Base-by-base conservation (phyloP, 2,329 filamentous ascomycete genomes). In the Ophiostoma fasciatum region DNA sequence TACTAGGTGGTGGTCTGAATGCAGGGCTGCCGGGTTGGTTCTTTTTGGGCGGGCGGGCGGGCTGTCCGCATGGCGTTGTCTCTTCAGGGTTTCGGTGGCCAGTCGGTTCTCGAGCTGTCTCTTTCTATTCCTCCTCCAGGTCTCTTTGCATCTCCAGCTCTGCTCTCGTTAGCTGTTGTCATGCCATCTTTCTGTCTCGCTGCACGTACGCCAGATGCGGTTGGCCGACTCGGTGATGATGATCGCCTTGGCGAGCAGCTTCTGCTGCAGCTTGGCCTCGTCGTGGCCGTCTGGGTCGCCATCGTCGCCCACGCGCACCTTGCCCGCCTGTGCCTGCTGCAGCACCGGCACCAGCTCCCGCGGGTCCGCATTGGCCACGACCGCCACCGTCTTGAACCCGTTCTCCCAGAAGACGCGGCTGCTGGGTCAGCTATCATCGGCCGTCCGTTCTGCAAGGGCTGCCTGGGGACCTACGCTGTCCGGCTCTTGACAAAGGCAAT, bases 401-500 rank as follows among this genome's bases (percentile, higher is more conserved):
- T 79, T 83, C 38, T 85, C 81, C 64, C 79, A 81, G 42, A 87
- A 78, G 6, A 83, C 62, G 12, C 70, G 57, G 14, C 55, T 58
- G 36, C 23, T 2, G 8, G 20, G 15, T 36, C 26, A 41, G 39
- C 28, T 30, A 34, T 31, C 31, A 41, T 42, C 33, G 20, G n/a
- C n/a, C 18, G 50, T 22, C n/a, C 14, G 19, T 14, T 7, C 10
- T 22, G 15, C 14, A 1, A 5, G 15, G 12, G 13, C 12, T 4
- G 17, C 8, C n/a, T n/a, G 23, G 8, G 18, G 12, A 36, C 62
- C 36, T 63, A 67, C 50, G 81, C 81, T 12, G 80, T 85, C 37
- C 78, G 71, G 48, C 78, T 82, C 53, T 87, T 85, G 46, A 87
- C 68, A 48, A 78, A 84, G 0, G 78, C 74, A 28, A 85, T 73